Evolutionary conservation across 768 basidiomycete species (phyloP).

Genomic region (Lentinula lateritia): DNA sequence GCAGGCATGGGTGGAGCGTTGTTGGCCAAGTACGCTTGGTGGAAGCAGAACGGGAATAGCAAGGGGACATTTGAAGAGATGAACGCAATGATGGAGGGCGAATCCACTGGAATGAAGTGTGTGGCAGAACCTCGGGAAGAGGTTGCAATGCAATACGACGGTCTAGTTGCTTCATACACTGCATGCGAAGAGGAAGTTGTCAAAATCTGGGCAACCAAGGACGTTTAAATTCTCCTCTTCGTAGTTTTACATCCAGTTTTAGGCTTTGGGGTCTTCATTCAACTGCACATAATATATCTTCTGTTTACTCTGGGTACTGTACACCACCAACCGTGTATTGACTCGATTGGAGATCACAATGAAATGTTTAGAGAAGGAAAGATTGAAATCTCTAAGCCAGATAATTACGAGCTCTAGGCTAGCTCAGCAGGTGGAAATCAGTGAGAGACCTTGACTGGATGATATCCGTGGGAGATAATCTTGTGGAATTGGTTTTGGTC

Average conservation of each 20-base stretch:
- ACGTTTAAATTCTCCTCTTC: not conserved
- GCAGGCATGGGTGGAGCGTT: conserved; percentile 70
- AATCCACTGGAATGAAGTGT: conserved; percentile 48
- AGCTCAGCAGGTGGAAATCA: too few species aligned
- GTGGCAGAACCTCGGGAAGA: conserved; percentile 54
- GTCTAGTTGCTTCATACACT: conserved; percentile 46
- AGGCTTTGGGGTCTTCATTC: not conserved
- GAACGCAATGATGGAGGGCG: conserved; percentile 33
- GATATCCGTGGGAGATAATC: too few species aligned
- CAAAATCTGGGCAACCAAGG: not conserved
- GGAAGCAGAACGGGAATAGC: conserved; percentile 2
- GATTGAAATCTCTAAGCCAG: too few species aligned
- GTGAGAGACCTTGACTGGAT: too few species aligned
- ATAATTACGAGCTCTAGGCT: too few species aligned
- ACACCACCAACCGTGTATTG: too few species aligned
- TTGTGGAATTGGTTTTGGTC: too few species aligned
- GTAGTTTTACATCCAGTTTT: not conserved
- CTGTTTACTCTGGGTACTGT: too few species aligned
- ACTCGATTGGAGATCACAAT: too few species aligned
- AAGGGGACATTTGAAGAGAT: conserved; percentile 60
- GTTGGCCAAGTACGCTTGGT: conserved; percentile 59
- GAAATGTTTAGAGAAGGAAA: too few species aligned
- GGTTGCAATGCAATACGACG: conserved; percentile 44
- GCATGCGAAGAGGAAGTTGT: conserved; percentile 52
- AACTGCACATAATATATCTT: too few species aligned